Evolutionary conservation across 306 rosid genomes (phyloP).

Genomic region (Cercis canadensis): DNA sequence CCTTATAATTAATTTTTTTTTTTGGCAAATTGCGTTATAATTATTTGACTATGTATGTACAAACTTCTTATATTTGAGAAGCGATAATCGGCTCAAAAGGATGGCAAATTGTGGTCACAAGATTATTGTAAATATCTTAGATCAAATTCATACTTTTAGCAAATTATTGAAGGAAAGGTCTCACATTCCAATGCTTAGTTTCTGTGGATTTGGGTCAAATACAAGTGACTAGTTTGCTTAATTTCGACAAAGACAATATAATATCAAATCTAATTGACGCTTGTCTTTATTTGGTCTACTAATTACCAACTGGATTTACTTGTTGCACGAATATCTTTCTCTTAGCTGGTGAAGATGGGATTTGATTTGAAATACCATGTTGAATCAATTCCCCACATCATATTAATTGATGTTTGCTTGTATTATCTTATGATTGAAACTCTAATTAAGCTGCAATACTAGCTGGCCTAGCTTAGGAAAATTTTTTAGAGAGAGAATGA

Average conservation of each 20-base stretch:
- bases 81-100: too few relatives aligned
- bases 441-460: constrained; percentile 8
- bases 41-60: too few relatives aligned
- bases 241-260: neutral
- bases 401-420: constrained; percentile 16
- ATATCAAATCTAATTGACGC: neutral
- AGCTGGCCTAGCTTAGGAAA: constrained; percentile 26
- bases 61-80: too few relatives aligned
- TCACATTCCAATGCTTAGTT: neutral
- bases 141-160: too few relatives aligned
- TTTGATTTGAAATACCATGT: constrained; percentile 40
- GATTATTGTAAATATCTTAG: too few relatives aligned
- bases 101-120: neutral
- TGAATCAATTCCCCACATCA: constrained; percentile 35
- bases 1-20: too few relatives aligned
- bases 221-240: neutral
- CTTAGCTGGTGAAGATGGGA: constrained; percentile 20
- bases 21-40: too few relatives aligned
- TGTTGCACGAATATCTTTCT: too few relatives aligned
- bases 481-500: constrained; percentile 4
- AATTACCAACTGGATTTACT: too few relatives aligned
- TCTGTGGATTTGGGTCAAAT: neutral
- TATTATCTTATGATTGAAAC: constrained; percentile 30
- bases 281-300: neutral
- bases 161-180: too few relatives aligned